A percentile compares a stretch with the other conserved stretches of the same genome.
phyloP scores from a whole-genome alignment of 2,329 filamentous ascomycete species.

The Macrophomina pseudophaseolina region DNA sequence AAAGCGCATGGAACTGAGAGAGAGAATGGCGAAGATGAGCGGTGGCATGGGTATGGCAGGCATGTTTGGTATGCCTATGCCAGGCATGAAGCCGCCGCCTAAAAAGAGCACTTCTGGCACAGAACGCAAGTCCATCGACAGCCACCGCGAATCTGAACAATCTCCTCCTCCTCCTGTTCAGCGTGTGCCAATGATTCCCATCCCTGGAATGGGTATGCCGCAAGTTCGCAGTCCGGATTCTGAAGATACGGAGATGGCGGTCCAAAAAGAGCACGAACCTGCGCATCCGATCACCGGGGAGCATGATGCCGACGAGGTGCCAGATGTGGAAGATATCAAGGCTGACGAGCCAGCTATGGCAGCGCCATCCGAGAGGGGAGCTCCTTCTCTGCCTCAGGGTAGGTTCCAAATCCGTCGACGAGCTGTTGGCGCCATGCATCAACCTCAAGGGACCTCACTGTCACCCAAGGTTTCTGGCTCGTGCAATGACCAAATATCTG shows the following conservation, averaged over 20 bases:
- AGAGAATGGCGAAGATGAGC: slow-evolving; percentile 98
- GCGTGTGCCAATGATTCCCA: slow-evolving; percentile 61
- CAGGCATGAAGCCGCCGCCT: slow-evolving; percentile 45
- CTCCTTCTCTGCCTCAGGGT: slow-evolving; percentile 56
- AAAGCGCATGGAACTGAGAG: slow-evolving; percentile 84
- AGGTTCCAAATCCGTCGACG: slow-evolving; percentile 49
- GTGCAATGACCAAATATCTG: slow-evolving; percentile 39
- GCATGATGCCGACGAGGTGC: slow-evolving; percentile 53
- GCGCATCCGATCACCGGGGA: slow-evolving; percentile 49
- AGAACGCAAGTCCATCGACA: slow-evolving; percentile 45
- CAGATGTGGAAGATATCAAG: slow-evolving; percentile 60
- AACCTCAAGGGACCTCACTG: slow-evolving; percentile 34
- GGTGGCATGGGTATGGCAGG: slow-evolving; percentile 96
- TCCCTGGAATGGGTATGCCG: slow-evolving; percentile 72
- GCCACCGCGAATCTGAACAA: slow-evolving; percentile 29
- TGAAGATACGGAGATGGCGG: slow-evolving; percentile 47
- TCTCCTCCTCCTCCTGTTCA: slow-evolving; percentile 36
- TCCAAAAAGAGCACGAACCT: slow-evolving; percentile 59
- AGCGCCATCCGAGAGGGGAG: slow-evolving; percentile 43
- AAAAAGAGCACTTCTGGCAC: slow-evolving; percentile 51
- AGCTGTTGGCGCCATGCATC: slow-evolving; percentile 31
- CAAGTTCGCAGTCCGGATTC: slow-evolving; percentile 53
- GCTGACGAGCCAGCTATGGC: slow-evolving; percentile 50
- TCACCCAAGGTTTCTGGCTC: slow-evolving; percentile 35
- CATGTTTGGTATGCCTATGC: slow-evolving; percentile 79